Evolutionary conservation across 768 basidiomycete genomes (phyloP).

Genomic region (Mycena metata): DNA sequence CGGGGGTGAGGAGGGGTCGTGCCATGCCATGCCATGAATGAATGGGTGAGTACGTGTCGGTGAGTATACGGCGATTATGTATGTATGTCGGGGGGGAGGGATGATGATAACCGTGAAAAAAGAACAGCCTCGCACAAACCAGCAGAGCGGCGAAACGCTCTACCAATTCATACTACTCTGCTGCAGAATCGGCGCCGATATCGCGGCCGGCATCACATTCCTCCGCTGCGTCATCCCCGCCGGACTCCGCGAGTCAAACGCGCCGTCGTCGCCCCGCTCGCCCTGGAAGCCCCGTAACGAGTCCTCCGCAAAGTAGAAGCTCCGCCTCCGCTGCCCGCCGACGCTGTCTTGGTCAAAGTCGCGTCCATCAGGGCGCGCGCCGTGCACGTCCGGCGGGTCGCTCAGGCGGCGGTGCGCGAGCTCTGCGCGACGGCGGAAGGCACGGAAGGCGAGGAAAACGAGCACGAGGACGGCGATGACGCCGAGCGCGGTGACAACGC

Average conservation of each 20-base stretch:
- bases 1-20: background rate
- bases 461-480: slow-evolving; percentile 81
- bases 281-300: slow-evolving; percentile 73
- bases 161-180: slow-evolving; percentile 93
- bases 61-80: background rate
- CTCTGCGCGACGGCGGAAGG: slow-evolving; percentile 75
- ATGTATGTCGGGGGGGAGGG: no score
- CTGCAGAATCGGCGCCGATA: slow-evolving; percentile 81
- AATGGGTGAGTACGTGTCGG: background rate
- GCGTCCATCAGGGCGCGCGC: slow-evolving; percentile 71
- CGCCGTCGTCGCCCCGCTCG: slow-evolving; percentile 51
- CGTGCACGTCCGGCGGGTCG: slow-evolving; percentile 61
- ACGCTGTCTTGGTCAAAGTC: slow-evolving; percentile 85
- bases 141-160: slow-evolving; percentile 29
- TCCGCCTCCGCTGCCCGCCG: slow-evolving; percentile 78
- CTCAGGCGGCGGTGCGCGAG: slow-evolving; percentile 80
- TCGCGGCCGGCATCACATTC: slow-evolving; percentile 69
- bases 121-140: background rate
- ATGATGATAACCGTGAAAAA: background rate
- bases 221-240: slow-evolving; percentile 69
- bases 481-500: slow-evolving; percentile 87
- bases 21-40: background rate
- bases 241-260: slow-evolving; percentile 43
- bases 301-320: slow-evolving; percentile 92
- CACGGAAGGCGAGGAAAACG: slow-evolving; percentile 77